phyloP scores from a whole-genome alignment of 768 basidiomycete genomes.

The Suillus spraguei region DNA sequence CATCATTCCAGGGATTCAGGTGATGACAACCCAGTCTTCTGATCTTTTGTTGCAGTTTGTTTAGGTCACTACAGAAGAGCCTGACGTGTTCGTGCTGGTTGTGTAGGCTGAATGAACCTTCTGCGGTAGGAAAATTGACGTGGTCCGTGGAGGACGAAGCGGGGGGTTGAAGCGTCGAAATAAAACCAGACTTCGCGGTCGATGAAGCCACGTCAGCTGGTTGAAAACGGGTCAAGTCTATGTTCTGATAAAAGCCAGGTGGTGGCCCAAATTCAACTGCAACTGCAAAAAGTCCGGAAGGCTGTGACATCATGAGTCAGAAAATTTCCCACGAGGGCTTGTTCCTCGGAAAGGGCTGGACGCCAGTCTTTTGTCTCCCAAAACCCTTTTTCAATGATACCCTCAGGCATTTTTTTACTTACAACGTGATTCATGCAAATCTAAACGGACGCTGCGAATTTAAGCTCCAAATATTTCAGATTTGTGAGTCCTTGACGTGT shows the following conservation, averaged over 20 bases:
- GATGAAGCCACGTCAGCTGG: background rate
- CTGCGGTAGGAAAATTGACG: background rate
- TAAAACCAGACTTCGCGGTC: background rate
- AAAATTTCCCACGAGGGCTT: too few species aligned
- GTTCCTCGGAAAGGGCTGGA: too few species aligned
- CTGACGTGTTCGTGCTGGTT: slow-evolving; percentile 78
- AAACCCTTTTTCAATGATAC: too few species aligned
- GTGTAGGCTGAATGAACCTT: slow-evolving; percentile 43
- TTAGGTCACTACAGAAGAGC: slow-evolving; percentile 76
- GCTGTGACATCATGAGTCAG: too few species aligned
- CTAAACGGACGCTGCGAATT: too few species aligned
- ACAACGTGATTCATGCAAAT: too few species aligned
- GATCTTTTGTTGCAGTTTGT: slow-evolving; percentile 51
- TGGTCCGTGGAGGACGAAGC: background rate
- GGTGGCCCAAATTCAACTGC: too few species aligned
- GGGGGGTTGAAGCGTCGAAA: background rate
- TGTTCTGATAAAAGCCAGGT: background rate
- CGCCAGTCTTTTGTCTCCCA: too few species aligned
- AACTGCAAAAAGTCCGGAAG: too few species aligned
- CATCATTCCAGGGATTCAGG: slow-evolving; percentile 10
- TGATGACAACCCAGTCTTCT: background rate
- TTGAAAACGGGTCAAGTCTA: background rate
- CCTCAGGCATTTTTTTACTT: too few species aligned
- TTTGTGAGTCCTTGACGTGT: too few species aligned
- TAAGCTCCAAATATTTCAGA: too few species aligned